A percentile compares a stretch with the other conserved stretches of the same genome.
phyloP scores from a whole-genome alignment of 345 rosid species.

The Citropsis articulata region DNA sequence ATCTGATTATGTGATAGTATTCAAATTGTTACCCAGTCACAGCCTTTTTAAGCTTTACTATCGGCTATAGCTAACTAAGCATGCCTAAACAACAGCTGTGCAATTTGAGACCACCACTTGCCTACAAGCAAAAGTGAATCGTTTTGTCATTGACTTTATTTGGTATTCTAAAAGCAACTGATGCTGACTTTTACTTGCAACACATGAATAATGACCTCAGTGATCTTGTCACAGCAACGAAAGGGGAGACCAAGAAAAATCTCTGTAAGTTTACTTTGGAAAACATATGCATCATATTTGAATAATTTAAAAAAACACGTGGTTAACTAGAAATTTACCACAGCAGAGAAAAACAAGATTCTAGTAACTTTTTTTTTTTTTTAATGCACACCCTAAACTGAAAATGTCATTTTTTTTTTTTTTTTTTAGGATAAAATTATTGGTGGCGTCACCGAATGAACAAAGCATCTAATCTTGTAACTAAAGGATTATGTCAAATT shows the following conservation, averaged over 20 bases:
- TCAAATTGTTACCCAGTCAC: too few relatives aligned
- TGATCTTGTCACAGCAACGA: background rate
- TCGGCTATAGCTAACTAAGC: too few relatives aligned
- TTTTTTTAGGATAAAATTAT: background rate
- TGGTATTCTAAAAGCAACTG: background rate
- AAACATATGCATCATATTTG: background rate
- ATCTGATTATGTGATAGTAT: too few relatives aligned
- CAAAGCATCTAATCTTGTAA: background rate
- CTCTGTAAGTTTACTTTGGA: background rate
- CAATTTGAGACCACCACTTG: slow-evolving; percentile 26
- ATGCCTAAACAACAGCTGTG: slow-evolving; percentile 15
- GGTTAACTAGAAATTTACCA: background rate
- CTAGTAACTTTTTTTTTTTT: background rate
- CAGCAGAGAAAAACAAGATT: background rate
- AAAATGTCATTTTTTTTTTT: background rate
- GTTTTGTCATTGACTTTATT: slow-evolving; percentile 9
- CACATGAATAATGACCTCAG: background rate
- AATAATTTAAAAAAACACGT: background rate
- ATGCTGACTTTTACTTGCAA: slow-evolving; percentile 2
- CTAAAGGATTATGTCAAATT: slow-evolving; percentile 13
- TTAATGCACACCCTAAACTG: background rate
- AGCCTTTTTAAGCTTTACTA: too few relatives aligned
- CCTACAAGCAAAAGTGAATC: background rate
- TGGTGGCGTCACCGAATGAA: background rate
- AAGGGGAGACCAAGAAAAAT: too few relatives aligned